phyloP scores from a whole-genome alignment of 495 filamentous ascomycete species.

The Trypethelium eluteriae region DNA sequence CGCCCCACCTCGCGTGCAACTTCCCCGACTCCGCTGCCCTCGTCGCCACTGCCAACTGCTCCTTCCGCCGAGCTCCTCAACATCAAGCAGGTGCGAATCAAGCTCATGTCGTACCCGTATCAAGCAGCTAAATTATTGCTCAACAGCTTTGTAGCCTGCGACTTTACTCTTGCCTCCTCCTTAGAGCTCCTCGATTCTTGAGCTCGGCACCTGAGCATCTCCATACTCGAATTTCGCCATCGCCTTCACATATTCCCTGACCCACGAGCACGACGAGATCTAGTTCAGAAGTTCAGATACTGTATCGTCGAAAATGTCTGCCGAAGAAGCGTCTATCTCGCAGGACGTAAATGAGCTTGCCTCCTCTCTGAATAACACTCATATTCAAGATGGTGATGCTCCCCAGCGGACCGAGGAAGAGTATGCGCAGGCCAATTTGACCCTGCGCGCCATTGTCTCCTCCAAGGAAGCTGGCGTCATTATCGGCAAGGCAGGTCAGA shows the following conservation, averaged over 20 bases:
- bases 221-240: not conserved
- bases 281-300: not conserved
- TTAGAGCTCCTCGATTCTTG: not conserved
- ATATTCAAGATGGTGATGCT: slow-evolving; percentile 24
- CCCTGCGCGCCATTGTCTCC: slow-evolving; percentile 92
- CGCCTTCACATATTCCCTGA: not conserved
- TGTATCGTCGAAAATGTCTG: slow-evolving; percentile 27
- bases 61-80: not conserved
- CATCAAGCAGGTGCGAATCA: not conserved
- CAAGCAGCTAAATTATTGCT: not conserved
- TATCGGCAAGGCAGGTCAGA: slow-evolving; percentile 97
- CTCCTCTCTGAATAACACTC: slow-evolving; percentile 23
- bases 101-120: not conserved
- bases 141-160: not conserved
- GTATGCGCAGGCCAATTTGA: slow-evolving; percentile 83
- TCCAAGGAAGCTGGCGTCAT: slow-evolving; percentile 96
- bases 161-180: not conserved
- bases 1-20: not conserved
- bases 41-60: slow-evolving; percentile 5
- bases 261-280: not conserved
- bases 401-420: slow-evolving; percentile 71
- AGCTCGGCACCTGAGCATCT: not conserved
- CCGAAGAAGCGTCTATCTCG: slow-evolving; percentile 29
- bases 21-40: not conserved
- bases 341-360: slow-evolving; percentile 29